Evolutionary conservation across 257 asterid genomes (phyloP).

Genomic region (Nemophila menziesii): DNA sequence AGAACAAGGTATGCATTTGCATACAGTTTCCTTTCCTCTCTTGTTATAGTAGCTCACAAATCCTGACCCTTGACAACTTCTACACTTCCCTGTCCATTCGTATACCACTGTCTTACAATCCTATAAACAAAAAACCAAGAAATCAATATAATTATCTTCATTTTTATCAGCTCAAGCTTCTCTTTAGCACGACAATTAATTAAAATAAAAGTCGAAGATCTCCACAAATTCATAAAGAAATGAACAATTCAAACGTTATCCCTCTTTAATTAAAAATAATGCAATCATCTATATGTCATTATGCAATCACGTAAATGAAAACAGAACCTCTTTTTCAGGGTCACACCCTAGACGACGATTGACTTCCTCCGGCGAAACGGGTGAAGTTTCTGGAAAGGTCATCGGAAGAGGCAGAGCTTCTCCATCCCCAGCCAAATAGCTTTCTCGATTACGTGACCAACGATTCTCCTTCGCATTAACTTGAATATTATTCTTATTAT

Average conservation of each 20-base stretch:
- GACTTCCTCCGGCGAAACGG: conserved; percentile 53
- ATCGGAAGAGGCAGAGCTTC: conserved; percentile 81
- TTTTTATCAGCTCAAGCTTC: neutral
- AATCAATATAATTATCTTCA: conserved; percentile 3
- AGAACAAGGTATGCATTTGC: conserved; percentile 92
- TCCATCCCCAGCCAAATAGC: conserved; percentile 53
- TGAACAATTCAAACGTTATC: neutral
- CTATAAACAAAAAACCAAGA: conserved; percentile 16
- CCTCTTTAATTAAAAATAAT: neutral
- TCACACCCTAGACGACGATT: conserved; percentile 65
- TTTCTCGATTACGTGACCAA: conserved; percentile 80
- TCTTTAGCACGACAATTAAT: neutral
- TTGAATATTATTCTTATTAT: conserved; percentile 23
- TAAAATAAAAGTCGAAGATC: neutral
- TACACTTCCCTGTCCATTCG: conserved; percentile 95
- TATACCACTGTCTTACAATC: conserved; percentile 83
- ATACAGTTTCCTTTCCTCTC: conserved; percentile 70
- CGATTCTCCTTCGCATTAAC: conserved; percentile 52
- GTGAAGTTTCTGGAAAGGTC: conserved; percentile 62
- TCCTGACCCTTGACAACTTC: conserved; percentile 94
- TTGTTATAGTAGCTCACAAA: conserved; percentile 70
- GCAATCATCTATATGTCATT: neutral
- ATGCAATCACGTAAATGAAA: neutral
- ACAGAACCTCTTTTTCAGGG: conserved; percentile 38
- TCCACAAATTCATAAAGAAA: neutral